These are phyloP conservation scores for Ascodesmis nigricans DNA, from an alignment of 495 filamentous ascomycete genomes.

Conservation along the genomic window DNA sequence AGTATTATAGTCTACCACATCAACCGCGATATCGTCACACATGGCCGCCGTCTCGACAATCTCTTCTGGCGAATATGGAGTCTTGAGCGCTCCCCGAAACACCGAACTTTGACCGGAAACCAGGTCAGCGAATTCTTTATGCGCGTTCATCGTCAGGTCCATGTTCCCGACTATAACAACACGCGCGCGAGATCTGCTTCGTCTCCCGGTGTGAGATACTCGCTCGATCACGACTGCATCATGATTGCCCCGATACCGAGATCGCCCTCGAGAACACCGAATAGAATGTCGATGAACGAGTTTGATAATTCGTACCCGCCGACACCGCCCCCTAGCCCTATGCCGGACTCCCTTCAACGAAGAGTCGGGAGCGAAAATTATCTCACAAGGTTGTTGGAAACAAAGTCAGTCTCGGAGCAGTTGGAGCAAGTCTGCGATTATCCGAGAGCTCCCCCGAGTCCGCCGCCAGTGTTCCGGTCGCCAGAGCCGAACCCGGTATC, in stretches of 20 bases:
- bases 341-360: conserved; percentile 8
- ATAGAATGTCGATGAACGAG: too few species aligned
- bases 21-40: conserved; percentile 18
- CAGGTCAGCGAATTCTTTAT: conserved; percentile 19
- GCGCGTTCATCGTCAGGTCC: conserved; percentile 16
- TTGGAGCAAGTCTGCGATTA: conserved; percentile 15
- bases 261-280: too few species aligned
- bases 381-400: conserved; percentile 16
- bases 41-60: conserved; percentile 20
- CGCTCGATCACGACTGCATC: too few species aligned
- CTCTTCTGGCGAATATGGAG: conserved; percentile 22
- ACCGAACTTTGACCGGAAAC: conserved; percentile 15
- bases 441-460: conserved; percentile 12
- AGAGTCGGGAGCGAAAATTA: conserved; percentile 3
- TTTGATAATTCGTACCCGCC: conserved; percentile 20
- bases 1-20: conserved; percentile 18
- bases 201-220: too few species aligned
- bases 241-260: too few species aligned
- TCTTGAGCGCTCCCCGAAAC: conserved; percentile 12
- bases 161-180: too few species aligned
- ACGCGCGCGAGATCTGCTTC: too few species aligned
- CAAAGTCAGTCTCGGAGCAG: conserved; percentile 15
- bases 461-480: conserved; percentile 2
- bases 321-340: conserved; percentile 20
- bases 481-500: not conserved